Percentiles rank a stretch among this genome's conserved stretches.
Conservation (phyloP, 2,329 filamentous ascomycete genomes). For the Microdochium trichocladiopsis region DNA sequence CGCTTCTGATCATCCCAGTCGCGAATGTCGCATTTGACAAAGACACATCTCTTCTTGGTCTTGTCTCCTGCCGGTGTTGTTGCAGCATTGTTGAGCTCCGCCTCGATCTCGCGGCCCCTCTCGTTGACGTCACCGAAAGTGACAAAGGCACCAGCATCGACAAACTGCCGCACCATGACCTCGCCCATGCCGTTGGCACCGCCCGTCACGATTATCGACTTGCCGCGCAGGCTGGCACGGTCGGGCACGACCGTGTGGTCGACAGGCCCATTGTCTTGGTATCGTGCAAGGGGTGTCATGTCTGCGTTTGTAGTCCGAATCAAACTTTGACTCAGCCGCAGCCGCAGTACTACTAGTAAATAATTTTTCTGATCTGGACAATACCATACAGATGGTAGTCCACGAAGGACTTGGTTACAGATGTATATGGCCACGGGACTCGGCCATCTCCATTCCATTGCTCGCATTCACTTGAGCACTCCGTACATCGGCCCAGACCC, state of each 20-base stretch:
- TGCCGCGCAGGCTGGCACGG: conserved; percentile 27
- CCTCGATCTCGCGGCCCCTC: conserved; percentile 21
- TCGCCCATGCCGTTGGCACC: conserved; percentile 35
- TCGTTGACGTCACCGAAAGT: conserved; percentile 31
- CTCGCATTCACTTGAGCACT: no score
- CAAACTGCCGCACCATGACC: conserved; percentile 24
- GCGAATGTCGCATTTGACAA: conserved; percentile 32
- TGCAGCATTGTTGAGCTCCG: conserved; percentile 19
- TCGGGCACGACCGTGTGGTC: conserved; percentile 27
- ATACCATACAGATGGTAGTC: no score
- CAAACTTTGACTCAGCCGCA: no score
- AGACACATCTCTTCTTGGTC: conserved; percentile 15
- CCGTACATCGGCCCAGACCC: no score
- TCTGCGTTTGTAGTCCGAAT: no score
- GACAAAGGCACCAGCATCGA: conserved; percentile 28
- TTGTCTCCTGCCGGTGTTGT: no score
- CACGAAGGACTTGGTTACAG: no score
- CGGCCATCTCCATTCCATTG: no score
- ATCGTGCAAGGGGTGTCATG: conserved; percentile 11
- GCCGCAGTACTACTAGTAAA: no score
- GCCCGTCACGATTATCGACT: conserved; percentile 40
- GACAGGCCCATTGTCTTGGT: conserved; percentile 23
- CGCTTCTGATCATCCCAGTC: conserved; percentile 33
- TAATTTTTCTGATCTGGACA: no score
- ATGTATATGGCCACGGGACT: no score